Base-by-base conservation (phyloP, 106 monocot species). In the Cymbidium sinense region DNA sequence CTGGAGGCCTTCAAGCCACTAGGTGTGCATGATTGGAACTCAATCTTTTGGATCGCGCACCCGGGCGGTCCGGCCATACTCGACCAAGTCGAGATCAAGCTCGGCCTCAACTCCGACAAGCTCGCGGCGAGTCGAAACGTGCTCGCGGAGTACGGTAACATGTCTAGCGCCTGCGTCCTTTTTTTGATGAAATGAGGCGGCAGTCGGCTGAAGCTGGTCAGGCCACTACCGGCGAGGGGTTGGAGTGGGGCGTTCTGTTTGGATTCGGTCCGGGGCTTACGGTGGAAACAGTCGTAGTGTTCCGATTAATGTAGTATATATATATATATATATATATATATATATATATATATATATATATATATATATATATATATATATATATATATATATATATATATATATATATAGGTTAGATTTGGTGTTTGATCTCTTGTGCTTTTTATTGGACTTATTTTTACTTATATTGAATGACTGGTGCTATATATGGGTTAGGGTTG, bases 131-230 rank as follows among this genome's bases (percentile, higher is more conserved):
- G 50, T 20, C 28, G 79, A 27, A 37, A 52, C 4, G 79, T 79
- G 70, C 65, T 79, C 13, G 34, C 31, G 0, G 79, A 79, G 33
- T 79, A 79, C n/a, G 79, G 79, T 0, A 79, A 79, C 71, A 79
- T 79, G 79, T 79, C 79, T 28, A 79, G 79, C 39, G 79, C 79
- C 5, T 79, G 79, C 71, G 79, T 79, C 30, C 51, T 71, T 13
- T 79, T 79, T 43, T 79, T 1, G 79, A 79, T 17, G 79, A 79
- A 34, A 72, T 79, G 70, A 30, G 79, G 20, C 47, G 70, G 79
- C 39, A 29, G n/a, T 79, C 79, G 21, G 50, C 50, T 0, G n/a
- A 70, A 34, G n/a, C 31, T 0, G 71, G 79, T 30, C 65, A 28
- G 43, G 19, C 43, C 2, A 79, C 79, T 1, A 79, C 79, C 25